phyloP scores from a whole-genome alignment of 352 stramenopile genomes.

The Blastocystis sp. region DNA sequence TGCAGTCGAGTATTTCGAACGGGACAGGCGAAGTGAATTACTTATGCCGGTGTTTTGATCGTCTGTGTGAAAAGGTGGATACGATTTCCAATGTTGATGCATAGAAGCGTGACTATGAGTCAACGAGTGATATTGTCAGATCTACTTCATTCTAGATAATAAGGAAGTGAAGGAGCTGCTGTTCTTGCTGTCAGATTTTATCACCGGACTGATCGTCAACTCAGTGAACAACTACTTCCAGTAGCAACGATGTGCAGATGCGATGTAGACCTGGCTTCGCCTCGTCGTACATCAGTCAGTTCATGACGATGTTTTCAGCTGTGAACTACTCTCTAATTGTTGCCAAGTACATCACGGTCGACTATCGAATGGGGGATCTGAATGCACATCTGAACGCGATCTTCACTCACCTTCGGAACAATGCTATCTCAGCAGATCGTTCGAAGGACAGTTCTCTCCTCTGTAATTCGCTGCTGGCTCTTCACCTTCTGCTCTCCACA shows the following conservation, averaged over 20 bases:
- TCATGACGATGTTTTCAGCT: not conserved
- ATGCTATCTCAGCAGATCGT: not conserved
- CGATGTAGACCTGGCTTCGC: not conserved
- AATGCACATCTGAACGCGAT: not conserved
- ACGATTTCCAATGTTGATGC: not conserved
- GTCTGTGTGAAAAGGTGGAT: not conserved
- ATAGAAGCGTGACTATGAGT: not conserved
- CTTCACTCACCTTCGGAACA: not conserved
- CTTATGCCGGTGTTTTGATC: conserved; percentile 9
- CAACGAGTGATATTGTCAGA: not conserved
- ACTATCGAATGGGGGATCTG: not conserved
- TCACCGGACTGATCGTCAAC: not conserved
- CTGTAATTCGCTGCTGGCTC: not conserved
- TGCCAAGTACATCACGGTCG: not conserved
- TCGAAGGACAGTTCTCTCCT: not conserved
- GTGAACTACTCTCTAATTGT: not conserved
- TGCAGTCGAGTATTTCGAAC: not conserved
- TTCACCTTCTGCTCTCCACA: not conserved
- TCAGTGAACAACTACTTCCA: conserved; percentile 16
- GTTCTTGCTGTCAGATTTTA: not conserved
- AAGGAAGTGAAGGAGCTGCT: not conserved
- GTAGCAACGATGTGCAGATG: not conserved
- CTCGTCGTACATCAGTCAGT: not conserved
- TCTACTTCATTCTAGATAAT: not conserved
- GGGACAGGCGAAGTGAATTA: conserved; percentile 1